Conservation (phyloP, 148 eudicot genomes). For the Vaccinium macrocarpon region DNA sequence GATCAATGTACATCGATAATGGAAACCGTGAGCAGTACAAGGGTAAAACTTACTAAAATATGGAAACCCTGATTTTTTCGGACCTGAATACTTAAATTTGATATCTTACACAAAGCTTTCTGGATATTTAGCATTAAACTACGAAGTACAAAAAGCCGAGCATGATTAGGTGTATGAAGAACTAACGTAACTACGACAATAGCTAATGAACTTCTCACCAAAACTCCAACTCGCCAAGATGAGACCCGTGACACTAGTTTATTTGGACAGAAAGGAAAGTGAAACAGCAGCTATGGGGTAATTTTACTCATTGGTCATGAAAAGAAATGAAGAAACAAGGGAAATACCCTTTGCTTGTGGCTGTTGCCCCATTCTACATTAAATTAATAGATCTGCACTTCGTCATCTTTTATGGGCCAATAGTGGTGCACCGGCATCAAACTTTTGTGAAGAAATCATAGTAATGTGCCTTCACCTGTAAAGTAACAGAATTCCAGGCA, state of each 20-base stretch:
- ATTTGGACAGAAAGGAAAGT: too few species aligned
- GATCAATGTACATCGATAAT: neutral
- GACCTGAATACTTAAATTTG: neutral
- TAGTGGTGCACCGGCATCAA: constrained; percentile 61
- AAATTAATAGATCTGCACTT: constrained; percentile 82
- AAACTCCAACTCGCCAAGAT: neutral
- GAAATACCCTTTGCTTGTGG: constrained; percentile 59
- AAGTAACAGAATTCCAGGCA: constrained; percentile 34
- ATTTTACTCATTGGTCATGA: too few species aligned
- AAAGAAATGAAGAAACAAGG: neutral
- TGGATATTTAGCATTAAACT: too few species aligned
- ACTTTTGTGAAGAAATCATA: constrained; percentile 72
- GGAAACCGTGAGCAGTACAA: too few species aligned
- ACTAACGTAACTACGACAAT: neutral
- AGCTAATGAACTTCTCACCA: neutral
- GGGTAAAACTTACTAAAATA: too few species aligned
- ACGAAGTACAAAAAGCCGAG: too few species aligned
- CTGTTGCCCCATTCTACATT: constrained; percentile 85
- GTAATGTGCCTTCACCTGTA: constrained; percentile 60
- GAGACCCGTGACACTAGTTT: neutral
- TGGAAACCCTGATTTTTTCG: neutral
- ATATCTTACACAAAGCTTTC: neutral
- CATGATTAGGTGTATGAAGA: neutral
- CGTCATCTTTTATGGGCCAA: constrained; percentile 71
- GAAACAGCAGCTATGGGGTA: neutral